Conservation (phyloP, 352 stramenopile species). For the Globisporangium megalacanthum region DNA sequence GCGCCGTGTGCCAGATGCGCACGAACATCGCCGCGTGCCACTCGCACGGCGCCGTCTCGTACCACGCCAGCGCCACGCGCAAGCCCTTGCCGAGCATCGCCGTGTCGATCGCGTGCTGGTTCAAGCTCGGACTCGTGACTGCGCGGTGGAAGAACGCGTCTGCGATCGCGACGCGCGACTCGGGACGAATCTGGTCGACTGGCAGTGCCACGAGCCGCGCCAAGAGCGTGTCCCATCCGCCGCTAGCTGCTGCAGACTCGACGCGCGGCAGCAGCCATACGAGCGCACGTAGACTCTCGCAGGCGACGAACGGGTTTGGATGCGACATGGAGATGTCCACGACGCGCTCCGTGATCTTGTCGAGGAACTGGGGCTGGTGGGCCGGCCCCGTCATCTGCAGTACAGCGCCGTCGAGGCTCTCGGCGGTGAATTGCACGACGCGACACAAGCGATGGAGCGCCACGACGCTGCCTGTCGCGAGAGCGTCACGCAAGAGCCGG, state of each 20-base stretch:
- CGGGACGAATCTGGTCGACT: slow-evolving; percentile 35
- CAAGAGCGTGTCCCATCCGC: slow-evolving; percentile 36
- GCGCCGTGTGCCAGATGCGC: slow-evolving; percentile 51
- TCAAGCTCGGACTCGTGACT: slow-evolving; percentile 34
- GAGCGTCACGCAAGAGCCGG: slow-evolving; percentile 26
- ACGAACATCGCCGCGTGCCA: slow-evolving; percentile 63
- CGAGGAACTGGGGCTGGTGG: slow-evolving; percentile 49
- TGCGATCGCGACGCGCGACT: slow-evolving; percentile 47
- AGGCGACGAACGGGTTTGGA: slow-evolving; percentile 46
- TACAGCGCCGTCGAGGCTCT: slow-evolving; percentile 37
- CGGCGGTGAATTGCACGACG: slow-evolving; percentile 45
- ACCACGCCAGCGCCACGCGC: slow-evolving; percentile 51
- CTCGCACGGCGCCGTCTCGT: slow-evolving; percentile 43
- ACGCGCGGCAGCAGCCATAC: slow-evolving; percentile 66
- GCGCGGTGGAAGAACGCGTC: slow-evolving; percentile 60
- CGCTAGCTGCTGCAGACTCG: slow-evolving; percentile 9
- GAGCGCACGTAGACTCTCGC: slow-evolving; percentile 54
- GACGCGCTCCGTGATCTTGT: slow-evolving; percentile 42
- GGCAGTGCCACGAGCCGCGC: slow-evolving; percentile 39
- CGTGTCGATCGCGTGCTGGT: slow-evolving; percentile 33
- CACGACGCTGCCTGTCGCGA: slow-evolving; percentile 13
- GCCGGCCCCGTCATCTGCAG: slow-evolving; percentile 33
- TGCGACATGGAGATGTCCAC: slow-evolving; percentile 28
- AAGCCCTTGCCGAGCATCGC: slow-evolving; percentile 44
- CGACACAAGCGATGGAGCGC: slow-evolving; percentile 48